These are phyloP conservation scores for Sarcodon aspratus DNA, from an alignment of 768 basidiomycete species.

Conservation along the genomic window DNA sequence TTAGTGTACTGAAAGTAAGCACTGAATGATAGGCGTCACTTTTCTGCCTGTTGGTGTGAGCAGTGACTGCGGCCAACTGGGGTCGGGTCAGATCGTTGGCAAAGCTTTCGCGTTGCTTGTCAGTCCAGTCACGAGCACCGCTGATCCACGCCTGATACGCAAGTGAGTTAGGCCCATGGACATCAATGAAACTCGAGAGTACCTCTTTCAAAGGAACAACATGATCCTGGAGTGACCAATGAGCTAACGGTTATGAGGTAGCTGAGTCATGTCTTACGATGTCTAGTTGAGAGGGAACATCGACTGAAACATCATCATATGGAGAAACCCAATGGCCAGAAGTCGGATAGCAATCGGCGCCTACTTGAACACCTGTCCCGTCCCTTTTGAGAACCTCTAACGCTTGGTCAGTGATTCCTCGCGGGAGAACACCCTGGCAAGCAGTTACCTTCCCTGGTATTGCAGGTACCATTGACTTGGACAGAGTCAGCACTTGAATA, in stretches of 20 bases:
- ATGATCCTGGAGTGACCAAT: constrained; percentile 27
- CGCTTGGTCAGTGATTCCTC: background rate
- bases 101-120: constrained; percentile 34
- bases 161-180: background rate
- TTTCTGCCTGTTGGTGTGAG: constrained; percentile 36
- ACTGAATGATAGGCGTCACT: constrained; percentile 14
- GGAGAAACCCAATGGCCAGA: constrained; percentile 41
- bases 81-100: constrained; percentile 47
- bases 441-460: constrained; percentile 38
- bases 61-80: constrained; percentile 40
- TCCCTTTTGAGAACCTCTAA: constrained; percentile 19
- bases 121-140: constrained; percentile 41
- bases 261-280: constrained; percentile 24
- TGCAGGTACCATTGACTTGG: constrained; percentile 36
- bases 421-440: background rate
- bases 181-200: background rate
- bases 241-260: background rate
- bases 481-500: background rate
- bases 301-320: constrained; percentile 36
- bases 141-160: constrained; percentile 37
- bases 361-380: constrained; percentile 26
- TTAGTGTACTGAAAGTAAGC: background rate
- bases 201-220: constrained; percentile 44
- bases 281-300: constrained; percentile 33
- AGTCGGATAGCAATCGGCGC: constrained; percentile 27